These are phyloP conservation scores for Cylindrotheca fusiformis DNA, from an alignment of 108 stramenopile genomes.

Conservation along the genomic window DNA sequence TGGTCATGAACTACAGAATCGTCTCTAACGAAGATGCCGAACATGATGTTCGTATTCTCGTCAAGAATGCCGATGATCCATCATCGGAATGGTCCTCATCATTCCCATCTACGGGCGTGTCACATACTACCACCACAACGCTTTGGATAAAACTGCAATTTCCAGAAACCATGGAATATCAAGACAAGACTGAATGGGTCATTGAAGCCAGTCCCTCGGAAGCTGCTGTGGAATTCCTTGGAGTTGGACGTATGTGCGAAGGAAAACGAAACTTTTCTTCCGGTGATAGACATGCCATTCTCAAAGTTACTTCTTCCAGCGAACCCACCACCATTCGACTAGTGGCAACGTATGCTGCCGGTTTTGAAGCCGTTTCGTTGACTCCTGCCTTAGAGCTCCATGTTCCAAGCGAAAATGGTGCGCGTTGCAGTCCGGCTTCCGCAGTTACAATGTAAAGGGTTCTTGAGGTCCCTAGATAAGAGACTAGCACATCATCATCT, in stretches of 20 bases:
- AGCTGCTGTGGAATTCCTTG: constrained; percentile 28
- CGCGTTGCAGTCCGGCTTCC: background rate
- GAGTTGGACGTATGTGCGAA: constrained; percentile 32
- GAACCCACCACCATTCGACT: constrained; percentile 8
- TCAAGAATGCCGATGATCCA: constrained; percentile 16
- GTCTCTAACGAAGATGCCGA: constrained; percentile 20
- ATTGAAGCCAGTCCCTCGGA: constrained; percentile 25
- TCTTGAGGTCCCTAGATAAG: background rate
- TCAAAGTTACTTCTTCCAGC: constrained; percentile 14
- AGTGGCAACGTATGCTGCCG: constrained; percentile 41
- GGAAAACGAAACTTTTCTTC: constrained; percentile 33
- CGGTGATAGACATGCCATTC: constrained; percentile 17
- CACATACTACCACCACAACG: constrained; percentile 5
- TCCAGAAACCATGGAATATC: constrained; percentile 14
- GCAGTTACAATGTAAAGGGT: background rate
- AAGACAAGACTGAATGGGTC: constrained; percentile 37
- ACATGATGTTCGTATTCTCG: constrained; percentile 28
- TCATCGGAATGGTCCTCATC: constrained; percentile 1
- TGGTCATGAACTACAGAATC: constrained; percentile 38
- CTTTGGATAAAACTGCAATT: constrained; percentile 25
- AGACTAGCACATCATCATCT: background rate
- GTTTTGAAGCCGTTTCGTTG: constrained; percentile 42
- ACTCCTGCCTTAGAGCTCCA: constrained; percentile 17
- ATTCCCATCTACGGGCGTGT: background rate
- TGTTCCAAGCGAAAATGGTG: background rate